These are phyloP conservation scores for Kwoniella bestiolae DNA, from an alignment of 768 basidiomycete species.

Conservation along the genomic window DNA sequence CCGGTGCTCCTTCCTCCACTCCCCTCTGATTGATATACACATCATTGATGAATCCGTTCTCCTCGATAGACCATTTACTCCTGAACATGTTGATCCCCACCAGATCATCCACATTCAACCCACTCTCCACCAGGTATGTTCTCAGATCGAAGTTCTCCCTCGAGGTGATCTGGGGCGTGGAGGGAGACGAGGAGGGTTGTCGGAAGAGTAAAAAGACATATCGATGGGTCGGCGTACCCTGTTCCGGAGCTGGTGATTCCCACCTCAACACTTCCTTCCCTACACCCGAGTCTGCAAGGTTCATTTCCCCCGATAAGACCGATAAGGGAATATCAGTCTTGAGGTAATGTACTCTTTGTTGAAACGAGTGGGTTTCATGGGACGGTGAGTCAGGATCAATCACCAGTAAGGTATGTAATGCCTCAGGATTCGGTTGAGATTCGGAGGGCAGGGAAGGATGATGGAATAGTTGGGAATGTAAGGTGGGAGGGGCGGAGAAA, in stretches of 20 bases:
- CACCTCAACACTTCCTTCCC: conserved; percentile 61
- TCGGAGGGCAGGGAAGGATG: conserved; percentile 29
- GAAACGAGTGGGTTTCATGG: conserved; percentile 66
- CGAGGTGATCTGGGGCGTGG: not conserved
- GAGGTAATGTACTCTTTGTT: conserved; percentile 26
- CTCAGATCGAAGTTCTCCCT: conserved; percentile 25
- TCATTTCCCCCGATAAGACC: conserved; percentile 45
- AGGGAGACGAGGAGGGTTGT: conserved; percentile 14
- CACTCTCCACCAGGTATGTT: conserved; percentile 3
- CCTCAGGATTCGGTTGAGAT: conserved; percentile 61
- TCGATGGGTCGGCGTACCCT: conserved; percentile 87
- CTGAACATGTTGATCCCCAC: conserved; percentile 25
- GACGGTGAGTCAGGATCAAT: conserved; percentile 91
- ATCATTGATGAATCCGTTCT: conserved; percentile 17
- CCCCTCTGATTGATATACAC: conserved; percentile 21
- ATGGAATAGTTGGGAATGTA: conserved; percentile 80
- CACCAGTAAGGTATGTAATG: conserved; percentile 85
- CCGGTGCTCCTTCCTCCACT: conserved; percentile 25
- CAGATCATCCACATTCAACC: conserved; percentile 2
- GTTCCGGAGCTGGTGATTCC: conserved; percentile 88
- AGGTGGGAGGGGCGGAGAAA: conserved; percentile 71
- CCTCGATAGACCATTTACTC: conserved; percentile 23
- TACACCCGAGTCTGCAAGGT: conserved; percentile 28
- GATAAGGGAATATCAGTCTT: conserved; percentile 64
- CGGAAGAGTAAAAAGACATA: conserved; percentile 25